Percentiles rank a stretch among this genome's conserved stretches.
Evolutionary conservation across 2,329 filamentous ascomycete genomes (phyloP).

Genomic region (Trichoderma sp.): DNA sequence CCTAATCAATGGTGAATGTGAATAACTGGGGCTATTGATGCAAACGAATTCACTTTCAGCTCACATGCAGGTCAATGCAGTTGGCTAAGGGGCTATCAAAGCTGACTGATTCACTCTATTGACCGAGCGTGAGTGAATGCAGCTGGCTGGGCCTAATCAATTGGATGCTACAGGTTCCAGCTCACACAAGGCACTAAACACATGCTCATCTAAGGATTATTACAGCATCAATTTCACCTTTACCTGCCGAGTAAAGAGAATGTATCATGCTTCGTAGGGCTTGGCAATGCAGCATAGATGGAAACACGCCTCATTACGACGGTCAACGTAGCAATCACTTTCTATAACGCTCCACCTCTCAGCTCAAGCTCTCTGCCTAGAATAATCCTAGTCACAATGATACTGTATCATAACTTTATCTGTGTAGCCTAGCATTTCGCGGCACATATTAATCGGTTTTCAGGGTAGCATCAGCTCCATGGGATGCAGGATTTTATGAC

Average conservation of each 20-base stretch:
- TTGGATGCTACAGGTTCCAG: not conserved
- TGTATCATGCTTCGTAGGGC: not conserved
- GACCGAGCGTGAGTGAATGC: too few relatives aligned
- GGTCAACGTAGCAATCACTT: not conserved
- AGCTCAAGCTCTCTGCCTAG: not conserved
- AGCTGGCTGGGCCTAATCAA: too few relatives aligned
- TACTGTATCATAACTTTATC: not conserved
- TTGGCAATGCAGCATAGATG: not conserved
- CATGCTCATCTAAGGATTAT: not conserved
- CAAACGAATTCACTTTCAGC: not conserved
- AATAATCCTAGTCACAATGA: not conserved
- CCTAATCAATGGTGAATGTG: not conserved
- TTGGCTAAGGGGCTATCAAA: not conserved
- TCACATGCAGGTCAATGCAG: not conserved
- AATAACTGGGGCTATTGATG: not conserved
- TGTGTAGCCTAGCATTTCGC: not conserved
- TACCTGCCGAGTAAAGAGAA: not conserved
- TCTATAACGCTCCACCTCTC: not conserved
- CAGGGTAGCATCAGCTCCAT: not conserved
- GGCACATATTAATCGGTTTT: not conserved
- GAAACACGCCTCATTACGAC: not conserved
- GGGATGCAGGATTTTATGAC: not conserved
- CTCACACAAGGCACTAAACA: not conserved
- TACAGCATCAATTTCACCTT: not conserved
- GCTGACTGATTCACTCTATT: not conserved